Evolutionary conservation across 352 stramenopile genomes (phyloP), one percentile per base, ranked within the genome.

Genomic region (Phytopythium montanum): DNA sequence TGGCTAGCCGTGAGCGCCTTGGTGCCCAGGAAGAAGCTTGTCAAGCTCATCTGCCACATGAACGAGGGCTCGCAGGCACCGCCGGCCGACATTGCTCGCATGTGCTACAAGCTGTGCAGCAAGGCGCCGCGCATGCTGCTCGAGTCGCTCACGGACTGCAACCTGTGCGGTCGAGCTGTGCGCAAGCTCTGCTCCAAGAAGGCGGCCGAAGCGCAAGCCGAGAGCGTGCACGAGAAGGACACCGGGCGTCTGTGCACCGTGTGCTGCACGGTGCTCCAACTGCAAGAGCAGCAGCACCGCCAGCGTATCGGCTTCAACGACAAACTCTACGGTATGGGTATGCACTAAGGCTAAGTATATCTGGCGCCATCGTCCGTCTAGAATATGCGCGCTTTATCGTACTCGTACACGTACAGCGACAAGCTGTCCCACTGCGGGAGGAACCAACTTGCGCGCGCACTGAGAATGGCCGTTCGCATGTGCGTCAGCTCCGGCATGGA

Each of bases 171-270:
- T 21, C 85, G 85, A 48, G 69, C 79, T 1, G 76, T 90, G 28
- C 93, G 85, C 71, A 91, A 91, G 67, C 92, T 85, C 62, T 90
- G 82, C 73, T 95, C 83, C 29, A 75, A 90, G 61, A 90, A 89
- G 59, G 75, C 80, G 38, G 72, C 73, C 19, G 85, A 94, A 52
- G 75, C 91, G 57, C 84, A 84, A 38, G 73, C 76, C 39, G 63
- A 52, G 5, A 52, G 59, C 44, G 48, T 69, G 25, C 87, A 83
- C 58, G 81, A 94, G 38, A 88, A 88, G 58, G 78, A 89, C 23
- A 66, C 69, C 34, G 83, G 77, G 2, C 69, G 81, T 4, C 73
- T 92, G 42, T 94, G 85, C 71, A 80, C 57, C 34, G 79, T 92
- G 39, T 94, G 85, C 76, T 81, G 70, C 72, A 93, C 81, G 12